Evolutionary conservation across 2,329 filamentous ascomycete species (phyloP), one percentile per base, ranked within the genome.

Genomic region (Alternaria novae-zelandiae): DNA sequence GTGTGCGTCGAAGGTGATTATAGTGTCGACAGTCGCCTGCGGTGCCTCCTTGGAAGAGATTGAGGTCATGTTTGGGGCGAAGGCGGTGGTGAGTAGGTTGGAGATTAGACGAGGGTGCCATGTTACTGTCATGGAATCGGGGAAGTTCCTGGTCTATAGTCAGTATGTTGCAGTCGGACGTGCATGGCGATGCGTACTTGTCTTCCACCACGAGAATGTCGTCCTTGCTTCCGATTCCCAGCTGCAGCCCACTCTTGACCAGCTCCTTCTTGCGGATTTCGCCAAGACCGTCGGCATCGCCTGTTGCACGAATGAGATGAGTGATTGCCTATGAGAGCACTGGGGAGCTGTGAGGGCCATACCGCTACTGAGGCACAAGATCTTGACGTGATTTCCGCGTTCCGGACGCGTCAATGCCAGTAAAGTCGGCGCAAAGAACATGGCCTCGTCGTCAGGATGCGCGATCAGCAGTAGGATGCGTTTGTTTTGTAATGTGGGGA

Each of bases 401-500:
- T 90, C 88, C 5, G 93, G 93, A 13, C 87, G 85, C 17, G 94
- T 95, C 61, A 99, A 87, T n/a, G 92, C 89, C 72, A 96, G 86
- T 13, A 98, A 85, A 1, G 93, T 92, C 0, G 96, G 96, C 67
- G 94, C 89, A 82, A 99, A 99, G 86, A 99, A 99, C 96, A 99
- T 99, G 80, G 95, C 96, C 84, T 99, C 96, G 76, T 99, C 96
- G 81, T 99, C 96, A 0, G 96, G 96, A 82, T 99, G 96, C 21
- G 96, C 96, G 75, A 99, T 98, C 59, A 99, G 85, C 57, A 99
- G 87, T 78, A 92, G 91, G 76, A 99, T 93, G 75, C 92, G 89
- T 86, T 97, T 96, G 83, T 93, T 91, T 71, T 85, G 85, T 67
- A 97, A 83, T 47, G 83, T 86, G 5, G 93, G 91, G 71, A 92